phyloP scores from a whole-genome alignment of 257 asterid genomes.

The Solanum paucissectum region DNA sequence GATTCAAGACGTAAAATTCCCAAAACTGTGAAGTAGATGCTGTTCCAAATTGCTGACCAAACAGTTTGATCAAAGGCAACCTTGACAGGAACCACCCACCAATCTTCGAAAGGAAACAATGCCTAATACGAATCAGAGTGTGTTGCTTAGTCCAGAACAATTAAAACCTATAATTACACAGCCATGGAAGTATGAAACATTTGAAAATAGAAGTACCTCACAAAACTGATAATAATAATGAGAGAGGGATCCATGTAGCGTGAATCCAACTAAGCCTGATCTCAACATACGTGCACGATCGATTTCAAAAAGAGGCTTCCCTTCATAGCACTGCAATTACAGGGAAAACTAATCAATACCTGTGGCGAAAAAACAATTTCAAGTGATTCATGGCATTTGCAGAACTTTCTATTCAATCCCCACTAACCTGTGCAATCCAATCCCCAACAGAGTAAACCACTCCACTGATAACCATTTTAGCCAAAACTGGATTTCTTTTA shows the following conservation, averaged over 20 bases:
- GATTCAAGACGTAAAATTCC: constrained; percentile 70
- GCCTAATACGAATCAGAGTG: constrained; percentile 30
- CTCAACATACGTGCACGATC: constrained; percentile 67
- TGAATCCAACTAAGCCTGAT: constrained; percentile 73
- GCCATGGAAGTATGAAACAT: not conserved
- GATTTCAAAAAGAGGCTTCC: constrained; percentile 71
- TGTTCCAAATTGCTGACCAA: constrained; percentile 85
- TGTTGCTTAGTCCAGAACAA: not conserved
- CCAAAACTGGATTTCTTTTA: constrained; percentile 62
- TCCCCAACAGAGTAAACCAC: constrained; percentile 75
- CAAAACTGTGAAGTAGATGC: constrained; percentile 58
- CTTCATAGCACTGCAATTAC: constrained; percentile 63
- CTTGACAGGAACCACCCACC: constrained; percentile 97
- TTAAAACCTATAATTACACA: not conserved
- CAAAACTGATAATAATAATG: constrained; percentile 81
- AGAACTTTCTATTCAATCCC: not conserved
- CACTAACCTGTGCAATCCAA: constrained; percentile 85
- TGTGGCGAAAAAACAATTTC: not conserved
- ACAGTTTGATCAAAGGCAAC: constrained; percentile 71
- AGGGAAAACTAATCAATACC: not conserved
- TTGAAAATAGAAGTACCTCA: constrained; percentile 34
- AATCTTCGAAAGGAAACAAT: constrained; percentile 65
- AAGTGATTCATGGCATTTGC: not conserved
- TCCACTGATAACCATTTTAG: constrained; percentile 86
- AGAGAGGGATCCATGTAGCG: constrained; percentile 80